Evolutionary conservation across 2,329 filamentous ascomycete genomes (phyloP).

Genomic region (Paraphaeosphaeria sporulosa): DNA sequence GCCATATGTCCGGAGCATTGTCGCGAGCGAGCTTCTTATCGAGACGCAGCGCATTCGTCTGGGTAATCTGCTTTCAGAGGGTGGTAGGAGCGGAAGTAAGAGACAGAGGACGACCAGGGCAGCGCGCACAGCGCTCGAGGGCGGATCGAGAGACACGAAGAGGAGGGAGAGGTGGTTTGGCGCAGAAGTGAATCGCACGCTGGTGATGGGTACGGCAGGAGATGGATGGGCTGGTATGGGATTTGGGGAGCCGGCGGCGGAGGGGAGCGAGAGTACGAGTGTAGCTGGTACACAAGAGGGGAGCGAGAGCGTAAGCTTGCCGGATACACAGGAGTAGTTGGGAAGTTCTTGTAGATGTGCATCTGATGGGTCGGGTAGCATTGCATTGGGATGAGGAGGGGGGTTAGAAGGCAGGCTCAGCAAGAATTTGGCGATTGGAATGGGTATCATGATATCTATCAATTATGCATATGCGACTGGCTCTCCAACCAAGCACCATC

Average conservation of each 20-base stretch:
- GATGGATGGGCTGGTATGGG: slow-evolving; percentile 50
- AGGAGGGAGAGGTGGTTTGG: slow-evolving; percentile 78
- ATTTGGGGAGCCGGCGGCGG: slow-evolving; percentile 14
- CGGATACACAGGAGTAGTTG: slow-evolving; percentile 2
- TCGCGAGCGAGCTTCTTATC: slow-evolving; percentile 75
- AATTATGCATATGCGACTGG: slow-evolving; percentile 5
- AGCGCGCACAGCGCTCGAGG: slow-evolving; percentile 79
- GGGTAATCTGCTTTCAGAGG: slow-evolving; percentile 68
- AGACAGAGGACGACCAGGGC: slow-evolving; percentile 75
- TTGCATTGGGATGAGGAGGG: slow-evolving; percentile 2
- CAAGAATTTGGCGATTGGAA: slow-evolving; percentile 10
- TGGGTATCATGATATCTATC: slow-evolving; percentile 18
- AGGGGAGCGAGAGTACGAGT: slow-evolving; percentile 2
- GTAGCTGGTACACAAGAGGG: neutral
- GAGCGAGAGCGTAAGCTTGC: neutral
- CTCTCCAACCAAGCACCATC: neutral
- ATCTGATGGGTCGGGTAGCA: neutral
- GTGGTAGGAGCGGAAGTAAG: slow-evolving; percentile 58
- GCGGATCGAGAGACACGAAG: slow-evolving; percentile 71
- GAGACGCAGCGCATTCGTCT: slow-evolving; percentile 72
- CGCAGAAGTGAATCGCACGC: slow-evolving; percentile 63
- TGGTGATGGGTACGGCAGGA: slow-evolving; percentile 70
- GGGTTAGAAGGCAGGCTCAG: slow-evolving; percentile 13
- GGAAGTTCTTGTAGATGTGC: neutral
- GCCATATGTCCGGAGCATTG: slow-evolving; percentile 88